Evolutionary conservation across 257 asterid species (phyloP), one percentile per base, ranked within the genome.

Genomic region (Solanum virginianum): DNA sequence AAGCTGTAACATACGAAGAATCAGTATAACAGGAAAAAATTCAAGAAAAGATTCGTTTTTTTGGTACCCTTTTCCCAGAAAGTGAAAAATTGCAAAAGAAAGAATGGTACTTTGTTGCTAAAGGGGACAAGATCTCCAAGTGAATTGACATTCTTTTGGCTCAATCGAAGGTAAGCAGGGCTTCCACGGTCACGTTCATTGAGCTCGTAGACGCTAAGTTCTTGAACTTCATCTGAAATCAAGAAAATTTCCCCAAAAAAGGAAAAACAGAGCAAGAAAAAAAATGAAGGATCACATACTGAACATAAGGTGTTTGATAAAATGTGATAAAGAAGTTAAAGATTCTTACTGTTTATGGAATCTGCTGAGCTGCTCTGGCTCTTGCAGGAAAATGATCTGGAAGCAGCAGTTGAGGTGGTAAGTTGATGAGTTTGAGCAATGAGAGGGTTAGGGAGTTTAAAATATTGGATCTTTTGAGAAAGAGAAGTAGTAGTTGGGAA

Each of bases 111-210:
- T 91, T 96, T 96, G 94, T 96, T 96, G 92, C 90, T 90, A 93
- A 96, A 96, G 57, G 99, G 99, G 74, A 96, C 97, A 24, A 94
- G 98, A 88, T 96, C 98, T 75, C 99, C 99, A 16, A 96, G 94
- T 77, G 98, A 87, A 84, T 91, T 95, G 22, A 91, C 97, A 17
- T 88, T 55, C 83, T 96, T 94, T 62, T 95, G 95, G 89, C 98
- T 96, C 94, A 96, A 81, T 16, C 97, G 92, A 22, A 96, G 99
- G 85, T 91, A 89, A 14, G 98, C 99, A 2, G 99, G 99, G 93
- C 99, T 96, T 49, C 98, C 98, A 55, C 99, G 97, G 80, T 96
- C 99, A 0, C 96, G 91, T 86, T 96, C 99, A 86, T 96, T 96
- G 90, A 96, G 90, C 87, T 96, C 99, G 43, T 96, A 96, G 22